Conservation (phyloP, 257 asterid genomes). For the Hygrophila difformis region DNA sequence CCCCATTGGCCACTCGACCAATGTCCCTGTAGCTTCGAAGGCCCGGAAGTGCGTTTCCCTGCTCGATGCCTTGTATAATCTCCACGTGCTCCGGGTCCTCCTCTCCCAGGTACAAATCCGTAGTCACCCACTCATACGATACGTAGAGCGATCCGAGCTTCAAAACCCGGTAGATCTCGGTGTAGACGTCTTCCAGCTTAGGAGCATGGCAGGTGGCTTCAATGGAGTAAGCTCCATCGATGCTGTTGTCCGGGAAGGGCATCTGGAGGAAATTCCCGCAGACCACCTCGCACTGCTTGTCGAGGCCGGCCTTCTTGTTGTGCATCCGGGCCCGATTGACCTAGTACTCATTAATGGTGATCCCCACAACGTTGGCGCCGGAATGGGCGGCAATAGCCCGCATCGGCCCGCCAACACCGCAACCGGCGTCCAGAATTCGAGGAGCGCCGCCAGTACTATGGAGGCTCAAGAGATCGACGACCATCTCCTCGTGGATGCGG, state of each 20-base stretch:
- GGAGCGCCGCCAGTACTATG: constrained; percentile 16
- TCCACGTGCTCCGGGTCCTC: constrained; percentile 62
- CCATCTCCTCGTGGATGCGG: constrained; percentile 39
- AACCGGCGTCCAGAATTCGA: constrained; percentile 64
- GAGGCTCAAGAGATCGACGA: constrained; percentile 45
- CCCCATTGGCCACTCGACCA: constrained; percentile 41
- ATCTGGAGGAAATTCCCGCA: constrained; percentile 75
- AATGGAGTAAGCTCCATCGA: constrained; percentile 78
- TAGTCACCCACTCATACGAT: constrained; percentile 79
- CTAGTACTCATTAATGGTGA: constrained; percentile 76
- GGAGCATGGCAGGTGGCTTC: constrained; percentile 90
- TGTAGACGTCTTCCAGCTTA: constrained; percentile 49
- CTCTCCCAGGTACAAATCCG: constrained; percentile 44
- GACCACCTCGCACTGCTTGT: constrained; percentile 52
- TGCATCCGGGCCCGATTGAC: constrained; percentile 54
- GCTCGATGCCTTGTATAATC: constrained; percentile 69
- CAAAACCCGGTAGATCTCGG: constrained; percentile 67
- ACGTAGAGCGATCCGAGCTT: constrained; percentile 62
- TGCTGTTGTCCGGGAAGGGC: constrained; percentile 51
- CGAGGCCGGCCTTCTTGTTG: constrained; percentile 66
- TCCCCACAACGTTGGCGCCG: constrained; percentile 64
- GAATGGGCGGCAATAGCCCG: constrained; percentile 82
- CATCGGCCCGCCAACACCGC: constrained; percentile 88
- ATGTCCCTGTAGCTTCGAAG: constrained; percentile 47
- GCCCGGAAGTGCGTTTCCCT: constrained; percentile 77